A percentile compares a stretch with the other conserved stretches of the same genome.
These are phyloP conservation scores for Vachellia pachyceras DNA, from an alignment of 306 rosid species.

Conservation along the genomic window DNA sequence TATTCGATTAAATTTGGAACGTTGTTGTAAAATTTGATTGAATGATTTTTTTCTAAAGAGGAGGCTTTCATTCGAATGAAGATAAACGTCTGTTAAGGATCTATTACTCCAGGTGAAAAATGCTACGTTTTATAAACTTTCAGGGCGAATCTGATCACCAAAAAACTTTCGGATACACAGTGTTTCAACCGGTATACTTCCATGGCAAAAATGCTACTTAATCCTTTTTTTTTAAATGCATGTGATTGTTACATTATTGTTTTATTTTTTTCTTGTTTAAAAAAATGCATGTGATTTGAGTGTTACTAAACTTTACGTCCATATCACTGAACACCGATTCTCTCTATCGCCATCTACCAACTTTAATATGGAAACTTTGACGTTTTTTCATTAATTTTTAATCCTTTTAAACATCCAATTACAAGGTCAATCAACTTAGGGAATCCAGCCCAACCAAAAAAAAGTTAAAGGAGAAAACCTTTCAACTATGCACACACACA, in stretches of 20 bases:
- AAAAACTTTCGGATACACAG: too few species aligned
- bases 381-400: constrained; percentile 2
- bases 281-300: background rate
- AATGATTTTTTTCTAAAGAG: too few species aligned
- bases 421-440: constrained; percentile 36
- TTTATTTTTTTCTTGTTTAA: background rate
- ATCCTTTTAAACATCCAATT: constrained; percentile 23
- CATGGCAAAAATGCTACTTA: too few species aligned
- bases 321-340: background rate
- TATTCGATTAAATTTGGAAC: too few species aligned
- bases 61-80: too few species aligned
- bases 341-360: background rate
- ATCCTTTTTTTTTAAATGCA: too few species aligned
- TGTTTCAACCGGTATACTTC: too few species aligned
- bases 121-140: too few species aligned
- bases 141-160: too few species aligned
- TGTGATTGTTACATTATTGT: background rate
- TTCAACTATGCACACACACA: constrained; percentile 38
- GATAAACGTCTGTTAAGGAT: too few species aligned
- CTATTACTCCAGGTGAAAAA: too few species aligned
- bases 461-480: constrained; percentile 20
- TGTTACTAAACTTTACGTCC: background rate
- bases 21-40: too few species aligned
- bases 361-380: background rate
- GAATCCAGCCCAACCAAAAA: constrained; percentile 1